phyloP scores from a whole-genome alignment of 768 basidiomycete genomes.

The Lyophyllum atratum region DNA sequence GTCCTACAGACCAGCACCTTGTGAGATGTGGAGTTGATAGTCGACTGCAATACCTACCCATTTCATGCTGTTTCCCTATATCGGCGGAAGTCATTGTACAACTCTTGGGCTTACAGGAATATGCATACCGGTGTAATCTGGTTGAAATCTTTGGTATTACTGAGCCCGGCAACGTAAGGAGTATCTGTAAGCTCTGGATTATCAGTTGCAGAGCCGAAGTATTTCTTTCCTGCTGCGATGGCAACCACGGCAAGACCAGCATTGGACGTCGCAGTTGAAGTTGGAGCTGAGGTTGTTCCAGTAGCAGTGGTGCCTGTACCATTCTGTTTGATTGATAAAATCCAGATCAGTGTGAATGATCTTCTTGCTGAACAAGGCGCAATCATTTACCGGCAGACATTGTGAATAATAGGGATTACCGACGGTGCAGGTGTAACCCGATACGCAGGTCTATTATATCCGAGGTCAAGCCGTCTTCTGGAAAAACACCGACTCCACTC shows the following conservation, averaged over 20 bases:
- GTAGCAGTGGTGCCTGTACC: not conserved
- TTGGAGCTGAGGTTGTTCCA: conserved; percentile 10
- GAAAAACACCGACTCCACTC: not conserved
- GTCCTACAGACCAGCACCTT: conserved; percentile 33
- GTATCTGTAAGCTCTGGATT: conserved; percentile 47
- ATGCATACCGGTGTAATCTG: conserved; percentile 21
- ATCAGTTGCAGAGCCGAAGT: conserved; percentile 55
- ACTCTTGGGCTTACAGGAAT: not conserved
- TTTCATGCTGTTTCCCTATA: conserved; percentile 54
- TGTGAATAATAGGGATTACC: conserved; percentile 47
- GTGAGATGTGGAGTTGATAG: not conserved
- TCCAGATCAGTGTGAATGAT: not conserved
- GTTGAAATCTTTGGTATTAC: conserved; percentile 41
- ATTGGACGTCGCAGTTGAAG: conserved; percentile 21
- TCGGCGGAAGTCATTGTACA: not conserved
- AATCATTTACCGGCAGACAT: conserved; percentile 34
- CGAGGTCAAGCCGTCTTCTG: not conserved
- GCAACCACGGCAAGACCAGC: conserved; percentile 50
- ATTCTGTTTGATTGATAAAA: not conserved
- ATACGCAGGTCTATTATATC: conserved; percentile 35
- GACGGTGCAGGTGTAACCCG: conserved; percentile 38
- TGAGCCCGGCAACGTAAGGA: conserved; percentile 40
- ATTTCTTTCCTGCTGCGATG: conserved; percentile 44
- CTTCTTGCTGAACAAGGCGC: not conserved
- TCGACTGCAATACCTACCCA: conserved; percentile 38